A percentile compares a stretch with the other conserved stretches of the same genome.
Evolutionary conservation across 2,329 filamentous ascomycete genomes (phyloP).

Genomic region (Zelopaecilomyces penicillatus): DNA sequence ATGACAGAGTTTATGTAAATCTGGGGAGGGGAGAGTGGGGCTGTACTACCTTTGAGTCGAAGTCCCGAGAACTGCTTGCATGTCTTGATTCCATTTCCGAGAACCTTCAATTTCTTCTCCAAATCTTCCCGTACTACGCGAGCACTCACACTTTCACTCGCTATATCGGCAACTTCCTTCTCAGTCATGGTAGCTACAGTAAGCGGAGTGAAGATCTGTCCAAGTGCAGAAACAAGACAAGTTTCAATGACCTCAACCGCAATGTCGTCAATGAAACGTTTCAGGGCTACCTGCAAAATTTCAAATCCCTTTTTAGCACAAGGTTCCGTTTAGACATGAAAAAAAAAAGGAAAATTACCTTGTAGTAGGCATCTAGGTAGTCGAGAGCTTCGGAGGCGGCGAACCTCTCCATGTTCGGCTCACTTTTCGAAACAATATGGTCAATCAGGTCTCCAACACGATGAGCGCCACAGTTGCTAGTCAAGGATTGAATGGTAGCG

Average conservation of each 20-base stretch:
- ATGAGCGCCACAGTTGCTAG: too few relatives aligned
- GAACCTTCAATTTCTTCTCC: conserved; percentile 1
- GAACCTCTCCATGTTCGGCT: conserved; percentile 20
- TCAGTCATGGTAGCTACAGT: conserved; percentile 13
- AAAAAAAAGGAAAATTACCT: too few relatives aligned
- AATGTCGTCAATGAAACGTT: conserved; percentile 16
- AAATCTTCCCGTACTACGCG: not conserved
- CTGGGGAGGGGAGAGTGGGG: too few relatives aligned
- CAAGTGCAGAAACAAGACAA: conserved; percentile 12
- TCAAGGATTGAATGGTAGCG: too few relatives aligned
- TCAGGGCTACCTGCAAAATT: conserved; percentile 13
- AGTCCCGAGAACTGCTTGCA: conserved; percentile 5
- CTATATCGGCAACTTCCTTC: conserved; percentile 12
- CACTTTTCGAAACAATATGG: not conserved
- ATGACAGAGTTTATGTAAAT: too few relatives aligned
- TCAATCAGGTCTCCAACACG: too few relatives aligned
- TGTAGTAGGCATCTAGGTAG: conserved; percentile 32
- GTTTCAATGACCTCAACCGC: conserved; percentile 18
- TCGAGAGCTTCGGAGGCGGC: conserved; percentile 26
- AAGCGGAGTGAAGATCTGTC: conserved; percentile 12
- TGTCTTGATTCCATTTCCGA: not conserved
- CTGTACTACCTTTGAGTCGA: too few relatives aligned
- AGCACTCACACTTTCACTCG: conserved; percentile 12
- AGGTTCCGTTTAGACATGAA: not conserved
- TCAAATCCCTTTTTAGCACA: not conserved